Conservation (phyloP, 2,329 filamentous ascomycete species). For the Rutstroemia sp. region DNA sequence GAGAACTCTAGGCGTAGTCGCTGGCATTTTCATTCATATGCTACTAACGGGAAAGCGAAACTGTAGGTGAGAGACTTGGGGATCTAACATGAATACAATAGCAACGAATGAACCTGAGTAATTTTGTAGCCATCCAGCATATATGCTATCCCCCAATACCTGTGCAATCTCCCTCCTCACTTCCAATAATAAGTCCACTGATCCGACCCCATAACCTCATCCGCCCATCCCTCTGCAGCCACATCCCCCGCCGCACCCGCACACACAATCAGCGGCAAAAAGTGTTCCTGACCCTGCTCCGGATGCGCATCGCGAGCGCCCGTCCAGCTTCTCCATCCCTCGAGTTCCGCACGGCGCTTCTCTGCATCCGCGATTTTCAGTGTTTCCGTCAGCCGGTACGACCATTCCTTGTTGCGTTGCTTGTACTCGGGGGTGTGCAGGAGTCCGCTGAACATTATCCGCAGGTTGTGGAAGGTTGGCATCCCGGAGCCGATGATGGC, state of each 20-base stretch:
- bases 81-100: too few species aligned
- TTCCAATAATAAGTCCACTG: conserved; percentile 22
- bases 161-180: not conserved
- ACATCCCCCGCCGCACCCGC: conserved; percentile 47
- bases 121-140: too few species aligned
- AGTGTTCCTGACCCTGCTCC: conserved; percentile 46
- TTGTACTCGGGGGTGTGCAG: conserved; percentile 49
- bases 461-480: conserved; percentile 61
- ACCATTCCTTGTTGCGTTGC: conserved; percentile 51
- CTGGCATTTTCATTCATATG: too few species aligned
- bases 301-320: conserved; percentile 57
- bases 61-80: too few species aligned
- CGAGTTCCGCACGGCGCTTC: conserved; percentile 37
- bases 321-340: conserved; percentile 37
- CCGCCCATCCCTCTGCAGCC: conserved; percentile 28
- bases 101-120: too few species aligned
- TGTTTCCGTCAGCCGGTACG: conserved; percentile 29
- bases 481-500: conserved; percentile 66
- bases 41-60: too few species aligned
- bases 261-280: conserved; percentile 51
- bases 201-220: conserved; percentile 13
- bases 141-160: too few species aligned
- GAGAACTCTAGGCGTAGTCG: too few species aligned
- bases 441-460: conserved; percentile 39
- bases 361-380: conserved; percentile 28